Evolutionary conservation across 768 basidiomycete species (phyloP), one percentile per base, ranked within the genome.

Genomic region (Daedalea quercina): DNA sequence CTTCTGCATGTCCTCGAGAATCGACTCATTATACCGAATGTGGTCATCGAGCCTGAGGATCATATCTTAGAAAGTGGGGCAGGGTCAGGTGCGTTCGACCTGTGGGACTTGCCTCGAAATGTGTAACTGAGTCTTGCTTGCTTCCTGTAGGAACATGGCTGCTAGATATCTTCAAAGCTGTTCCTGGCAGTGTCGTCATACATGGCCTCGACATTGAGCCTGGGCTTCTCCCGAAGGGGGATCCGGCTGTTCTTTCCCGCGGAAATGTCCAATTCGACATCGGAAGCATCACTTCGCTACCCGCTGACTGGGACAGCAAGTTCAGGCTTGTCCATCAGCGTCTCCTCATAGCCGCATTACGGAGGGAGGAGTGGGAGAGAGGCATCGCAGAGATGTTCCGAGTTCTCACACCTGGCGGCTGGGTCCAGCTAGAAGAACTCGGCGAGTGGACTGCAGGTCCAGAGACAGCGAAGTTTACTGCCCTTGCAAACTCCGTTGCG

Each of bases 261-360:
- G 25, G 50, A 9, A 62, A 62, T 52, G 50, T 56, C 13, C n/a
- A 46, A 13, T 59, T 59, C 41, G 42, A 44, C 19, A 44, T 54
- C 23, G 51, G 59, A 22, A 64, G 66, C 33, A 54, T 60, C n/a
- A 64, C 62, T 7, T 24, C 52, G n/a, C 63, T 71, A 11, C 69
- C 71, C 0, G 31, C 40, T 0, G 62, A 60, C 25, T 69, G 71
- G 70, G 45, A 60, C 2, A 61, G 57, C 19, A 63, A 59, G 17
- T 72, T 72, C 53, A 17, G 51, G 2, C 58, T 72, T 37, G 58
- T 71, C 15, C 58, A 69, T 25, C 70, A 72, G 25, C 62, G 70
- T 0, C 59, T 72, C 19, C 57, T 71, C 1, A 56, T 69, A 7
- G 57, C 49, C 3, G 70, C 61, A 1, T 64, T 72, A 25, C 58